Percentiles rank a stretch among this genome's conserved stretches.
Evolutionary conservation across 1,284 basidiomycete species (phyloP).

Genomic region (Sporisorium graminicola): DNA sequence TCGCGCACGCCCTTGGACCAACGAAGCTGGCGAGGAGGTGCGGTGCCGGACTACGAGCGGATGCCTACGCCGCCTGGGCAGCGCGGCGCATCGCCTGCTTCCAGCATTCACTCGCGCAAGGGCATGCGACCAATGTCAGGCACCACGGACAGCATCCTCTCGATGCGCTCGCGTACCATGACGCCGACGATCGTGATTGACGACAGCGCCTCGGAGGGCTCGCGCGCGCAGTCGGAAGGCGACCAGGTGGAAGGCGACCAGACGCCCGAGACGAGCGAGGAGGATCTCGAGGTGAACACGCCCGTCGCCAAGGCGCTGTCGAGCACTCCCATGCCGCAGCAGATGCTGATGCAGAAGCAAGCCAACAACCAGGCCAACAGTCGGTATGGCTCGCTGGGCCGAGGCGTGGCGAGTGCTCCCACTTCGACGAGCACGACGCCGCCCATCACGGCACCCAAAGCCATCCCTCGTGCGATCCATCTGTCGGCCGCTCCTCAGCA

Average conservation of each 20-base stretch:
- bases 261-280: slow-evolving; percentile 64
- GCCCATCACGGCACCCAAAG: slow-evolving; percentile 44
- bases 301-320: slow-evolving; percentile 31
- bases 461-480: slow-evolving; percentile 49
- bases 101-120: slow-evolving; percentile 36
- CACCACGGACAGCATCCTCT: slow-evolving; percentile 49
- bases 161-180: slow-evolving; percentile 51
- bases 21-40: slow-evolving; percentile 47
- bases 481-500: slow-evolving; percentile 50
- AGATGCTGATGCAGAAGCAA: slow-evolving; percentile 21
- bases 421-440: slow-evolving; percentile 31
- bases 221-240: slow-evolving; percentile 36
- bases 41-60: slow-evolving; percentile 15
- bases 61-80: slow-evolving; percentile 36
- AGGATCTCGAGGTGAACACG: slow-evolving; percentile 52
- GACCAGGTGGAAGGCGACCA: slow-evolving; percentile 52
- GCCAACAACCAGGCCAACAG: slow-evolving; percentile 4
- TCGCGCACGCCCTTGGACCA: slow-evolving; percentile 34
- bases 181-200: slow-evolving; percentile 62
- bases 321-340: slow-evolving; percentile 28
- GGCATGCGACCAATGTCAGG: slow-evolving; percentile 33
- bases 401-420: slow-evolving; percentile 28
- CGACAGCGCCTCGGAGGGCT: slow-evolving; percentile 58
- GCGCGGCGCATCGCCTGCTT: slow-evolving; percentile 35
- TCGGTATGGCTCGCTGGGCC: slow-evolving; percentile 36